Evolutionary conservation across 805 yeast genomes (phyloP), one percentile per base, ranked within the genome.

Genomic region (Sugiyamaella smithiae): DNA sequence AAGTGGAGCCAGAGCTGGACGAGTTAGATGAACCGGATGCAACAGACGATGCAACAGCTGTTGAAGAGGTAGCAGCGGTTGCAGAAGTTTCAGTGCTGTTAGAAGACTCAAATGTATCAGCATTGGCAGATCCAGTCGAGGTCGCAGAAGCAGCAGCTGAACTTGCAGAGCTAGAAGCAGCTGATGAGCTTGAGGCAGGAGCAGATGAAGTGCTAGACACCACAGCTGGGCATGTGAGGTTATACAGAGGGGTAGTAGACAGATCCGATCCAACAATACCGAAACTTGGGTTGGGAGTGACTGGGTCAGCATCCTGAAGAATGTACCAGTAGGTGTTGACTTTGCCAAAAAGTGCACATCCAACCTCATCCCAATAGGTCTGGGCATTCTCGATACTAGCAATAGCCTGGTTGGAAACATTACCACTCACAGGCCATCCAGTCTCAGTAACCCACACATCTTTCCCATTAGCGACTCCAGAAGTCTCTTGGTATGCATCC

Each of bases 371-470:
- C 90, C 89, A 87, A 77, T 74, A 87, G 55, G 70, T 67, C 63
- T 74, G 67, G 52, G 95, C 95, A 60, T 86, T 86, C 32, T 61
- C 72, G 52, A 77, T 74, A 59, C 81, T 43, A 65, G 95, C 93
- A 24, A 69, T 65, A 47, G 93, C 71, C 57, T 63, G 45, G 65
- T 81, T 87, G 57, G 68, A 85, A 60, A 71, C 66, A 45, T 88
- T 74, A 70, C 96, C 96, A 7, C 78, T 78, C 29, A 91, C 75
- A 66, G 95, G 93, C 93, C 95, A 86, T 58, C 96, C 96, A 55
- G 96, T 87, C 73, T 87, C 96, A 71, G 95, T 95, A 65, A 87
- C 89, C 85, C 88, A 86, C 74, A 87, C 85, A 43, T 77, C 75
- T 60, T 86, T 78, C 67, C 85, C 88, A 46, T 88, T 81, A 50